A percentile compares a stretch with the other conserved stretches of the same genome.
phyloP scores from a whole-genome alignment of 2,329 filamentous ascomycete species.

The Fusarium miscanthi region DNA sequence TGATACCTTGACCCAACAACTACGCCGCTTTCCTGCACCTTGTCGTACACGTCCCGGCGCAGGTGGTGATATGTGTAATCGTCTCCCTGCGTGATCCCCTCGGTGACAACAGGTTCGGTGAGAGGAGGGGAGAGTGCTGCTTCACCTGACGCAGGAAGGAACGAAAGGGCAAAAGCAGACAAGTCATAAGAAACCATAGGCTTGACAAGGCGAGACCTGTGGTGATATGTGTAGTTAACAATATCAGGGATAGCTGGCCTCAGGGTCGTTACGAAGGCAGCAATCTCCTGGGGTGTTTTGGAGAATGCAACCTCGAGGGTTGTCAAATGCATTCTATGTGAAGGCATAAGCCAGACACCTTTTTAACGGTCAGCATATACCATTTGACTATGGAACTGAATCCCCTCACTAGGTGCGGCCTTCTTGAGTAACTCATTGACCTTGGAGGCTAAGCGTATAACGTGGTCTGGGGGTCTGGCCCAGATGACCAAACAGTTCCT shows the following conservation, averaged over 20 bases:
- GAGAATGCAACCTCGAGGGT: slow-evolving; percentile 87
- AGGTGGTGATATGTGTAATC: slow-evolving; percentile 91
- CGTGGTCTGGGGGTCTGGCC: slow-evolving; percentile 81
- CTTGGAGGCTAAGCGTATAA: slow-evolving; percentile 73
- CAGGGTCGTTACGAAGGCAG: slow-evolving; percentile 68
- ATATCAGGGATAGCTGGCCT: slow-evolving; percentile 67
- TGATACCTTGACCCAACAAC: slow-evolving; percentile 82
- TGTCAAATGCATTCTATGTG: slow-evolving; percentile 83
- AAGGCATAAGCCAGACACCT: slow-evolving; percentile 91
- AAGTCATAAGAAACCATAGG: slow-evolving; percentile 87
- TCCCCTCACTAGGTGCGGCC: slow-evolving; percentile 74
- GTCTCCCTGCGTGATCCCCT: slow-evolving; percentile 63
- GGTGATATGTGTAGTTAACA: slow-evolving; percentile 71
- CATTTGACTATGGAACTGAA: no score
- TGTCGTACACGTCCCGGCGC: slow-evolving; percentile 78
- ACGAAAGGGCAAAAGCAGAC: slow-evolving; percentile 86
- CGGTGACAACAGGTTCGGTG: slow-evolving; percentile 50
- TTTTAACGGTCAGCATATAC: not conserved
- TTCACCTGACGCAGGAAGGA: slow-evolving; percentile 81
- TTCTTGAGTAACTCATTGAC: slow-evolving; percentile 75
- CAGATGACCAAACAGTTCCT: slow-evolving; percentile 89
- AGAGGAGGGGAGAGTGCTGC: slow-evolving; percentile 52
- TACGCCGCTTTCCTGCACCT: slow-evolving; percentile 71
- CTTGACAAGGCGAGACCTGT: slow-evolving; percentile 81
- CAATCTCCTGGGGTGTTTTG: slow-evolving; percentile 75